Evolutionary conservation across 2,329 filamentous ascomycete species (phyloP).

Genomic region (Pseudopyrenochaeta lycopersici): DNA sequence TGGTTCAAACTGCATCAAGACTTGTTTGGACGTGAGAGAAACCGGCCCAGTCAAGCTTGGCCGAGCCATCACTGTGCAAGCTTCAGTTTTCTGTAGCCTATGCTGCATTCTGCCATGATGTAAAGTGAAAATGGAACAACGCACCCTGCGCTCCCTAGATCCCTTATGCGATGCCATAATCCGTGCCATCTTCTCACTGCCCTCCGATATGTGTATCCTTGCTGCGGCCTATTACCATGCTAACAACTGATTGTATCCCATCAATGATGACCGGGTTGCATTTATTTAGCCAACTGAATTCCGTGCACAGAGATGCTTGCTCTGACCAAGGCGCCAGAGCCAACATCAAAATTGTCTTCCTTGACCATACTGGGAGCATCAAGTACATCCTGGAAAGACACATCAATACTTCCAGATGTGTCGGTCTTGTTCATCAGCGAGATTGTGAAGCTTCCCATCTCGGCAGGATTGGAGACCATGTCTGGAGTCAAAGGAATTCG

Average conservation of each 20-base stretch:
- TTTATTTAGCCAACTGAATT: slow-evolving; percentile 24
- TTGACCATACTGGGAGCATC: slow-evolving; percentile 28
- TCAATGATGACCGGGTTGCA: not conserved
- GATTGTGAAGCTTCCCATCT: slow-evolving; percentile 28
- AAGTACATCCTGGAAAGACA: slow-evolving; percentile 37
- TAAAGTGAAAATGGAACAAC: no score
- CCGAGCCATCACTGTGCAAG: no score
- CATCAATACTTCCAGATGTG: slow-evolving; percentile 35
- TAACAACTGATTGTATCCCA: not conserved
- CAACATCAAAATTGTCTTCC: slow-evolving; percentile 37
- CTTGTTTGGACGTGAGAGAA: no score
- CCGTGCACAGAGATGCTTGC: slow-evolving; percentile 35
- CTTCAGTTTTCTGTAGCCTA: no score
- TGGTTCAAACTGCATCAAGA: no score
- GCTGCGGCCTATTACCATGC: no score
- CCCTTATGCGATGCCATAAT: no score
- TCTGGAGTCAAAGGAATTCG: slow-evolving; percentile 52
- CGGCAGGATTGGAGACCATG: slow-evolving; percentile 26
- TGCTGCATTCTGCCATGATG: no score
- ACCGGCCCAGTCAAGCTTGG: no score
- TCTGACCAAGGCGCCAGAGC: slow-evolving; percentile 32
- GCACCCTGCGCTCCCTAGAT: no score
- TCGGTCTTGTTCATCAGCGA: slow-evolving; percentile 38
- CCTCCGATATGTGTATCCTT: no score
- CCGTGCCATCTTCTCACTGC: no score